Evolutionary conservation across 352 stramenopile species (phyloP).

Genomic region (Globisporangium emineosum): DNA sequence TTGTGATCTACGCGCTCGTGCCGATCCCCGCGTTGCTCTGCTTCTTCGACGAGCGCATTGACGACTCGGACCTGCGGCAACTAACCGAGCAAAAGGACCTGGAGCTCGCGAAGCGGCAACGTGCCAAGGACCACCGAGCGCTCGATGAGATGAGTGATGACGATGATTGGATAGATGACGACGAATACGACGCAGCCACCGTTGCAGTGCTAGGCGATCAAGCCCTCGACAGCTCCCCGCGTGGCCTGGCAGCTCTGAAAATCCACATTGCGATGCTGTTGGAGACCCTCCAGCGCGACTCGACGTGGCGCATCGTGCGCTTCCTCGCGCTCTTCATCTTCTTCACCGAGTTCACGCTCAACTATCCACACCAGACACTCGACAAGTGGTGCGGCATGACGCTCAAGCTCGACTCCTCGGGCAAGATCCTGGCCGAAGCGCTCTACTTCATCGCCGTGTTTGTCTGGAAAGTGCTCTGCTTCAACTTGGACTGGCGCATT

Average conservation of each 20-base stretch:
- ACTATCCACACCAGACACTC: constrained; percentile 41
- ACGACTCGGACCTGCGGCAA: constrained; percentile 17
- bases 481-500: constrained; percentile 48
- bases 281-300: constrained; percentile 28
- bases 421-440: constrained; percentile 44
- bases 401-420: constrained; percentile 35
- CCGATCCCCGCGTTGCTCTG: constrained; percentile 33
- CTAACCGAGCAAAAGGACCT: constrained; percentile 2
- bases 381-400: constrained; percentile 40
- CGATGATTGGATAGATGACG: neutral
- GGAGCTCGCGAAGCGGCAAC: constrained; percentile 8
- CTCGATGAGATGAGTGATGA: neutral
- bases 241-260: neutral
- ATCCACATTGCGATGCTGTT: constrained; percentile 25
- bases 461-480: constrained; percentile 41
- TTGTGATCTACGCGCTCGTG: constrained; percentile 43
- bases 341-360: constrained; percentile 56
- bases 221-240: neutral
- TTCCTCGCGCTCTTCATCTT: constrained; percentile 64
- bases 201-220: constrained; percentile 5
- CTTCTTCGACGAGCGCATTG: constrained; percentile 33
- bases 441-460: constrained; percentile 39
- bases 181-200: neutral
- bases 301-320: constrained; percentile 39
- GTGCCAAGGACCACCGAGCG: constrained; percentile 14